phyloP scores from a whole-genome alignment of 2,329 filamentous ascomycete species.

The Fusarium hostae region DNA sequence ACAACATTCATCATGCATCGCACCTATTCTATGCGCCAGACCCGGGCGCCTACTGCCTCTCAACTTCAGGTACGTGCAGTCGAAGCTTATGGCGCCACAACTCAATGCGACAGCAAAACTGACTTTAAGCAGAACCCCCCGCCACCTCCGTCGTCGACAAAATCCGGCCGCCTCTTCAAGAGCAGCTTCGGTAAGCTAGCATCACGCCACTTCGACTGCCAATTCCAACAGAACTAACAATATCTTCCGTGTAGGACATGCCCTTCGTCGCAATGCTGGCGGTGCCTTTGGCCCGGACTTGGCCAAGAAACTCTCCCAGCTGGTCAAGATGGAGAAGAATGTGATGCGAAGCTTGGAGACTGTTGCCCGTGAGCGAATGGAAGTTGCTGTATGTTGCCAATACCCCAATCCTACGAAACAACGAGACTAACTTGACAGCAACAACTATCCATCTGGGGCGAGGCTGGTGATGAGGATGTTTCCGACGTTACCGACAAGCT shows the following conservation, averaged over 20 bases:
- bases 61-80: constrained; percentile 64
- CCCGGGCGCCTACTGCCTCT: constrained; percentile 93
- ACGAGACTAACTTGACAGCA: constrained; percentile 67
- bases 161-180: constrained; percentile 88
- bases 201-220: background rate
- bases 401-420: too few species aligned
- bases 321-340: constrained; percentile 99
- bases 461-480: constrained; percentile 94
- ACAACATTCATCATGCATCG: constrained; percentile 79
- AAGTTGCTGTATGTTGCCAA: constrained; percentile 82
- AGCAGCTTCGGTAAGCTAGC: constrained; percentile 79
- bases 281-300: constrained; percentile 87
- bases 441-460: constrained; percentile 99
- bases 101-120: constrained; percentile 2
- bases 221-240: constrained; percentile 14
- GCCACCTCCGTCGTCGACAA: constrained; percentile 90
- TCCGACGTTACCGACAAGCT: constrained; percentile 99
- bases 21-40: constrained; percentile 98
- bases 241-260: constrained; percentile 62
- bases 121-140: constrained; percentile 77
- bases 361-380: constrained; percentile 96
- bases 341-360: constrained; percentile 98
- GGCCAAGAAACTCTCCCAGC: constrained; percentile 95
- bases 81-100: background rate
- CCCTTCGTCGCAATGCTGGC: constrained; percentile 77